phyloP scores from a whole-genome alignment of 1,139 yeast genomes.

The Protomyces pachydermus region DNA sequence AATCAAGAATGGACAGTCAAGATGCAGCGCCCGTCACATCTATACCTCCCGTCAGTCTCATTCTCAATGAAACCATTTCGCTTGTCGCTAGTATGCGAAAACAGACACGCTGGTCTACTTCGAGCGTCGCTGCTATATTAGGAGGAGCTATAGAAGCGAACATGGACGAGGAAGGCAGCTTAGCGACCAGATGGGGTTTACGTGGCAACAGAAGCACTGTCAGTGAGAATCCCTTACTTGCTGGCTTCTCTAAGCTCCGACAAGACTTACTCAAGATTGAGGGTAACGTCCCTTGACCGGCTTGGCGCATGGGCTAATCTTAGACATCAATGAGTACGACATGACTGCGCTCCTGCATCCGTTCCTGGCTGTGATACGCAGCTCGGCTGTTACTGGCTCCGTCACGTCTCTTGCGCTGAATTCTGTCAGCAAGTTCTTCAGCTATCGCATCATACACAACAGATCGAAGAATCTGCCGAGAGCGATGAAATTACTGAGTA shows the following conservation, averaged over 20 bases:
- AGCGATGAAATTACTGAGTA: conserved; percentile 56
- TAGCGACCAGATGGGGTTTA: conserved; percentile 37
- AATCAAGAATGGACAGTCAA: too few species aligned
- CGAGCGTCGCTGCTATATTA: conserved; percentile 83
- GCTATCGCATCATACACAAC: conserved; percentile 52
- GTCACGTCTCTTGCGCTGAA: conserved; percentile 78
- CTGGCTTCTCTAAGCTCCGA: conserved; percentile 75
- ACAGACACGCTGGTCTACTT: conserved; percentile 69
- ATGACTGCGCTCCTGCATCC: conserved; percentile 76
- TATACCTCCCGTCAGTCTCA: conserved; percentile 75
- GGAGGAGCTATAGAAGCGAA: conserved; percentile 49
- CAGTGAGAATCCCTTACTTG: conserved; percentile 60
- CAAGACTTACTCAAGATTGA: conserved; percentile 59
- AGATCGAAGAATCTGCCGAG: conserved; percentile 47
- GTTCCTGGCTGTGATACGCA: conserved; percentile 75
- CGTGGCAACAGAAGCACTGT: conserved; percentile 29
- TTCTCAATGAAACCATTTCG: conserved; percentile 81
- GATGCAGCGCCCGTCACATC: conserved; percentile 35
- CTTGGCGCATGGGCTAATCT: background rate
- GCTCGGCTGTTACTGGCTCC: conserved; percentile 78
- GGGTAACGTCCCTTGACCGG: conserved; percentile 24
- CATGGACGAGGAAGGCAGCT: conserved; percentile 40
- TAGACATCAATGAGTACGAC: conserved; percentile 55
- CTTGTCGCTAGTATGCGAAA: conserved; percentile 90
- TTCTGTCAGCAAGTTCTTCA: conserved; percentile 66